A percentile compares a stretch with the other conserved stretches of the same genome.
phyloP scores from a whole-genome alignment of 352 stramenopile genomes.

The Saprolegnia parasitica region DNA sequence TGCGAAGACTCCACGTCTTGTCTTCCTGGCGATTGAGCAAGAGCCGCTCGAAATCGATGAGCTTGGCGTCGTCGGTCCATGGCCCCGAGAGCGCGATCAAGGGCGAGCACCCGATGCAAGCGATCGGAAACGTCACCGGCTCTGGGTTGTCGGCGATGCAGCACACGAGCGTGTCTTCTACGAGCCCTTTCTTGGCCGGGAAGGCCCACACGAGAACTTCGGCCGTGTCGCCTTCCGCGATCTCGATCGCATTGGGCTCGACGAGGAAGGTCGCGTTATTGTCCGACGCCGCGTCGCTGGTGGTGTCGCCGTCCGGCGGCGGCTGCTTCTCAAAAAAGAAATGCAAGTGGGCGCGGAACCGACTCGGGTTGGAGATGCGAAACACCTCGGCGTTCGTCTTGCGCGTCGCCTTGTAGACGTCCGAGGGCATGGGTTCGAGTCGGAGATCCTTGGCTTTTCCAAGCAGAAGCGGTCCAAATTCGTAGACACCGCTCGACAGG shows the following conservation, averaged over 20 bases:
- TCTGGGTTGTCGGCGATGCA: conserved; percentile 89
- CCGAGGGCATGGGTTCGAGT: not conserved
- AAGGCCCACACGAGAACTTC: conserved; percentile 91
- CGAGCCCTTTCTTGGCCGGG: conserved; percentile 50
- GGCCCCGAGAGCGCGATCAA: conserved; percentile 70
- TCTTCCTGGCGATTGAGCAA: conserved; percentile 86
- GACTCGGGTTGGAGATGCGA: conserved; percentile 87
- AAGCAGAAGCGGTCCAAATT: conserved; percentile 91
- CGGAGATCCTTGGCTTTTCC: conserved; percentile 13
- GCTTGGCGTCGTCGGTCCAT: conserved; percentile 56
- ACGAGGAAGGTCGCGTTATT: conserved; percentile 54
- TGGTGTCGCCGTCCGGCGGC: conserved; percentile 15
- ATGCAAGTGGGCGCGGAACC: conserved; percentile 66
- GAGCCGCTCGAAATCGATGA: conserved; percentile 90
- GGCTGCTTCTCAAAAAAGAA: conserved; percentile 39
- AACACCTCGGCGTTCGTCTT: conserved; percentile 86
- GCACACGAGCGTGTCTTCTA: conserved; percentile 81
- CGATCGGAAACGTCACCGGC: conserved; percentile 80
- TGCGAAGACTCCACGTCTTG: conserved; percentile 84
- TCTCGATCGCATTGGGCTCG: conserved; percentile 60
- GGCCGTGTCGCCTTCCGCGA: conserved; percentile 85
- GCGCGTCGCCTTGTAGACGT: conserved; percentile 27
- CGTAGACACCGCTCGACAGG: conserved; percentile 81
- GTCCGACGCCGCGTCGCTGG: conserved; percentile 17
- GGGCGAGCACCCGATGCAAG: conserved; percentile 81